Percentiles rank a stretch among this genome's conserved stretches.
These are phyloP conservation scores for Allomyces macrogynus DNA, from an alignment of 192 early-diverging fungal species.

Conservation along the genomic window DNA sequence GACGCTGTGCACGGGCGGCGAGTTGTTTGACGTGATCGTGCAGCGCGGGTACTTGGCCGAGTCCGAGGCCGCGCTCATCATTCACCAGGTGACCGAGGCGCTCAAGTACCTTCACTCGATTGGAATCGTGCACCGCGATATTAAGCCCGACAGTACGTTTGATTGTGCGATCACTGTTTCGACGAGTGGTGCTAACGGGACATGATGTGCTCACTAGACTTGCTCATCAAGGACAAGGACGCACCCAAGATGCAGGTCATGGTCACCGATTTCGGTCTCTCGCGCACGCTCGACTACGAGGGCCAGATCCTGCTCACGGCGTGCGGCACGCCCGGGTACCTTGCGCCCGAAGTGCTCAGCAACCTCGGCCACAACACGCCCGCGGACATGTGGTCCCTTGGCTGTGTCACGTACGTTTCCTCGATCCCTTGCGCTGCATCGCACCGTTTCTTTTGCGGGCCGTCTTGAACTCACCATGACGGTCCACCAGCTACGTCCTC, in stretches of 20 bases:
- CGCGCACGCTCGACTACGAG: constrained; percentile 32
- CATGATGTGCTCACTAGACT: constrained; percentile 6
- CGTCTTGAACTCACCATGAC: no score
- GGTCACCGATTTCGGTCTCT: constrained; percentile 58
- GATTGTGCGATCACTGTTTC: no score
- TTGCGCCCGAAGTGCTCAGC: constrained; percentile 45
- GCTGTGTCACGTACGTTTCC: constrained; percentile 31
- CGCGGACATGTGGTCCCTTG: constrained; percentile 55
- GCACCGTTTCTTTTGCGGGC: no score
- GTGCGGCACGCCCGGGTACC: constrained; percentile 40
- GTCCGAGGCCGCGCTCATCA: constrained; percentile 72
- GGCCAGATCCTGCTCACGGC: constrained; percentile 40
- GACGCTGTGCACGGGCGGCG: not conserved
- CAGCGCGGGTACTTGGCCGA: not conserved
- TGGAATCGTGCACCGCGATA: constrained; percentile 75
- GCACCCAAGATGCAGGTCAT: constrained; percentile 25
- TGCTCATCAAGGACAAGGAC: constrained; percentile 20
- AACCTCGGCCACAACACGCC: constrained; percentile 39
- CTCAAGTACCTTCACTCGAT: constrained; percentile 59
- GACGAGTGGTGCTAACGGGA: no score
- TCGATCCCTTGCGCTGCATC: no score
- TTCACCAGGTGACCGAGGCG: constrained; percentile 83
- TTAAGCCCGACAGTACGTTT: constrained; percentile 48
- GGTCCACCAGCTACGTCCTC: constrained; percentile 28
- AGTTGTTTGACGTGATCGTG: not conserved